Conservation (phyloP, 192 early-diverging fungal genomes). For the Phycomyces blakesleeanus region DNA sequence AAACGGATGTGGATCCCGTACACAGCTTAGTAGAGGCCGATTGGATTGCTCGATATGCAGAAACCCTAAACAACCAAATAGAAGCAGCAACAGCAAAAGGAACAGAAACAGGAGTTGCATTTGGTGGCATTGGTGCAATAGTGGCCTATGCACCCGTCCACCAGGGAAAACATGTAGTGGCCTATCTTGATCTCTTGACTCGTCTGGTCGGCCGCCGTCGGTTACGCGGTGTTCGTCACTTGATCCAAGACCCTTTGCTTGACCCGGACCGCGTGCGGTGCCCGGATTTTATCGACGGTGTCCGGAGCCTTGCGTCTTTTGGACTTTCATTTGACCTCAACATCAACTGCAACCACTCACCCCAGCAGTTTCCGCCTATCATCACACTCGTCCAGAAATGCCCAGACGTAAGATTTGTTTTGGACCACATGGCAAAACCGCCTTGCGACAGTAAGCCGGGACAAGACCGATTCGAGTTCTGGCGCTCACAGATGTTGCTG, state of each 20-base stretch:
- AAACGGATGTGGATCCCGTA: conserved; percentile 24
- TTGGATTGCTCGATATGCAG: conserved; percentile 24
- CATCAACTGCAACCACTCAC: conserved; percentile 17
- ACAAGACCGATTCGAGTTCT: conserved; percentile 21
- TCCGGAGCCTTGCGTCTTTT: conserved; percentile 19
- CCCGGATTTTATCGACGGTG: conserved; percentile 17
- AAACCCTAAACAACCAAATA: not conserved
- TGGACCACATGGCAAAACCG: conserved; percentile 37
- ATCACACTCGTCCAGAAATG: conserved; percentile 19
- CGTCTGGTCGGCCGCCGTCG: conserved; percentile 12
- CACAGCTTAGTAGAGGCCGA: conserved; percentile 30
- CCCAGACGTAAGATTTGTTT: conserved; percentile 23
- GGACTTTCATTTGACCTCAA: conserved; percentile 29
- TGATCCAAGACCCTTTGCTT: conserved; percentile 23
- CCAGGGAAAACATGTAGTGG: conserved; percentile 22
- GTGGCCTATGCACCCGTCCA: conserved; percentile 32
- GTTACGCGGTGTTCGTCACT: conserved; percentile 24
- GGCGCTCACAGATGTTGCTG: conserved; percentile 13
- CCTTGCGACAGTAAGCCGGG: conserved; percentile 22
- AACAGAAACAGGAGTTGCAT: not conserved
- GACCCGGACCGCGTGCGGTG: conserved; percentile 11
- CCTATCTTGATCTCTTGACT: conserved; percentile 24
- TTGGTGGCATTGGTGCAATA: conserved; percentile 29
- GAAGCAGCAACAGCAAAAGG: not conserved
- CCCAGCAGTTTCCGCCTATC: conserved; percentile 33